A percentile compares a stretch with the other conserved stretches of the same genome.
These are phyloP conservation scores for Cyberlindnera samutprakarnensis DNA, from an alignment of 805 yeast genomes.

Conservation along the genomic window DNA sequence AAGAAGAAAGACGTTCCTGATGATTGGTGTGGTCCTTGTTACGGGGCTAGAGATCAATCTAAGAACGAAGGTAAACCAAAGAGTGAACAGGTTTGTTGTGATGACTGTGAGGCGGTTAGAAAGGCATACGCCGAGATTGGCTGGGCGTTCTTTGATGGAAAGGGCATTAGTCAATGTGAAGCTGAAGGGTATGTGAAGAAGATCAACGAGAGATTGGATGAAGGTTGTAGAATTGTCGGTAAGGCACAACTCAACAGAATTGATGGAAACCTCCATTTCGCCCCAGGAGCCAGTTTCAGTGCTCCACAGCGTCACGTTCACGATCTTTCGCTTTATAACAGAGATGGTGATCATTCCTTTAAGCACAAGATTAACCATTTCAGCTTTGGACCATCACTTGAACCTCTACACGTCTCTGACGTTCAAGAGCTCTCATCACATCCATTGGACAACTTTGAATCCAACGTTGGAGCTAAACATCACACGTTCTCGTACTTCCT, in stretches of 20 bases:
- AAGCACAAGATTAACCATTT: conserved; percentile 74
- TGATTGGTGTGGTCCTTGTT: conserved; percentile 82
- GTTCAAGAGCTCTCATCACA: conserved; percentile 40
- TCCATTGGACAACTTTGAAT: conserved; percentile 56
- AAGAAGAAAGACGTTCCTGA: conserved; percentile 24
- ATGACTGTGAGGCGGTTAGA: conserved; percentile 75
- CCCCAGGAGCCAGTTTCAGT: conserved; percentile 81
- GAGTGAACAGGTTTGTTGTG: conserved; percentile 60
- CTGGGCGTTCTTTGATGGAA: conserved; percentile 92
- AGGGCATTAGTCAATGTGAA: conserved; percentile 84
- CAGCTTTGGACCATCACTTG: conserved; percentile 67
- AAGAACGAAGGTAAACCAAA: conserved; percentile 31
- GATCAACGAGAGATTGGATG: conserved; percentile 51
- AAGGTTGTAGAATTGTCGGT: conserved; percentile 88
- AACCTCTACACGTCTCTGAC: conserved; percentile 17
- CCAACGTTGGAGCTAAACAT: conserved; percentile 38
- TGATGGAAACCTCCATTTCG: conserved; percentile 89
- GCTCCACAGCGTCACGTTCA: conserved; percentile 63
- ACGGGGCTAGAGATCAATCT: conserved; percentile 66
- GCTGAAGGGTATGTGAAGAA: conserved; percentile 73
- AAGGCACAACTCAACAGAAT: conserved; percentile 74
- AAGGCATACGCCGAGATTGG: conserved; percentile 66
- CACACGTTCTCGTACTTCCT: conserved; percentile 71
- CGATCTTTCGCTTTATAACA: conserved; percentile 68
- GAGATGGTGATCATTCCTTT: conserved; percentile 56